Base-by-base conservation (phyloP, 179 eudicot species). In the Silene vulgaris region DNA sequence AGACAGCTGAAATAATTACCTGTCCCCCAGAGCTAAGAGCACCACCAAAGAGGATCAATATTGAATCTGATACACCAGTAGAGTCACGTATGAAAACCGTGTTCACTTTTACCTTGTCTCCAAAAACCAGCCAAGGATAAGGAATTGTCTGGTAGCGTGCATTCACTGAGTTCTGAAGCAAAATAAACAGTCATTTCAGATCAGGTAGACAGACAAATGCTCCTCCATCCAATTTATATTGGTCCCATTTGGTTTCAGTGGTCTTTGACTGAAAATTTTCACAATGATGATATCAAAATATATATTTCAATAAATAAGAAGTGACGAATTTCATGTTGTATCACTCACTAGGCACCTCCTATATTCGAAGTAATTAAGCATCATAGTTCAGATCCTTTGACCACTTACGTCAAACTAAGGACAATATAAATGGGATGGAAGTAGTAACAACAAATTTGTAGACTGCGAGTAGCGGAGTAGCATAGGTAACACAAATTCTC, bases 81-180 rank as follows among this genome's bases (percentile, higher is more conserved):
- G 99, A 96, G 79, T 96, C 99, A 9, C 99, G 99, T 82, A 96
- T 83, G 80, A 89, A 93, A 50, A 96, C 98, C 17, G 92, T 88
- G 76, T 96, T 96, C 75, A 96, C 99, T 80, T 96, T 96, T 50
- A 96, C 93, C 85, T 96, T 96, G 74, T 96, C 99, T 66, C 96
- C 97, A 80, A 96, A 96, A 37, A 96, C 96, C 77, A 96, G 83
- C 99, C 99, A 96, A 71, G 99, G 99, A 82, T 84, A 96, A 14
- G 90, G 93, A 85, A 96, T 91, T 9, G 97, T 93, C 87, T 93
- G 99, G 85, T 96, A 95, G 17, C 97, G 97, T 63, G 99, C 88
- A 88, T 96, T 96, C 70, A 96, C 99, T 14, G 99, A 96, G 80
- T 96, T 96, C 99, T 95, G 93, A 77, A 88, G 73, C 60, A 80